A percentile compares a stretch with the other conserved stretches of the same genome.
Conservation (phyloP, 2,329 filamentous ascomycete species). For the Aspergillus uvarum region DNA sequence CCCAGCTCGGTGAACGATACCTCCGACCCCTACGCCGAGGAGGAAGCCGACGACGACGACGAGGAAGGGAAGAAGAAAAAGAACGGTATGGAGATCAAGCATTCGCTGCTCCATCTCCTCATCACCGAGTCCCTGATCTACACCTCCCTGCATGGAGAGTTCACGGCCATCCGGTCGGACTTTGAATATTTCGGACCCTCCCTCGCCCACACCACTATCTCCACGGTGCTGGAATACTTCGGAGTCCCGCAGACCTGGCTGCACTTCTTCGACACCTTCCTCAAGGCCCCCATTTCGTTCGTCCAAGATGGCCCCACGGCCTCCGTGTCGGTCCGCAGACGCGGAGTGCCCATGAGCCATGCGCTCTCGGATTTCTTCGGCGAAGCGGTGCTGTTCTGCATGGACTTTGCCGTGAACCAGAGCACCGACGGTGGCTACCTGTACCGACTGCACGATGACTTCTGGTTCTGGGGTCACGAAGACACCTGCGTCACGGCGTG, state of each 20-base stretch:
- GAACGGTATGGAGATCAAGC: conserved; percentile 52
- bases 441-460: conserved; percentile 64
- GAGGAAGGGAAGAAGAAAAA: conserved; percentile 42
- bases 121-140: conserved; percentile 57
- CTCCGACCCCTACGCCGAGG: conserved; percentile 42
- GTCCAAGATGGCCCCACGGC: conserved; percentile 52
- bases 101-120: conserved; percentile 57
- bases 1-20: conserved; percentile 43
- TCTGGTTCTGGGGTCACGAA: conserved; percentile 66
- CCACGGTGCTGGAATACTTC: conserved; percentile 59
- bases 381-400: conserved; percentile 62
- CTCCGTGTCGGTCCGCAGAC: conserved; percentile 48
- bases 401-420: conserved; percentile 65
- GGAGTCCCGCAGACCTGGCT: conserved; percentile 59
- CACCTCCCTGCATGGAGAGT: conserved; percentile 48
- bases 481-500: conserved; percentile 57
- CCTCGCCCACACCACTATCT: conserved; percentile 60
- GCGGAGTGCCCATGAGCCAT: conserved; percentile 62
- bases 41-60: conserved; percentile 27
- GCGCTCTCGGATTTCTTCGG: conserved; percentile 60
- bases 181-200: conserved; percentile 60
- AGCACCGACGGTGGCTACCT: conserved; percentile 54
- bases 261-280: conserved; percentile 59
- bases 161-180: conserved; percentile 58
- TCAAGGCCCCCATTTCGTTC: conserved; percentile 61